Conservation (phyloP, 1,284 basidiomycete genomes). For the Ganoderma resinaceum region DNA sequence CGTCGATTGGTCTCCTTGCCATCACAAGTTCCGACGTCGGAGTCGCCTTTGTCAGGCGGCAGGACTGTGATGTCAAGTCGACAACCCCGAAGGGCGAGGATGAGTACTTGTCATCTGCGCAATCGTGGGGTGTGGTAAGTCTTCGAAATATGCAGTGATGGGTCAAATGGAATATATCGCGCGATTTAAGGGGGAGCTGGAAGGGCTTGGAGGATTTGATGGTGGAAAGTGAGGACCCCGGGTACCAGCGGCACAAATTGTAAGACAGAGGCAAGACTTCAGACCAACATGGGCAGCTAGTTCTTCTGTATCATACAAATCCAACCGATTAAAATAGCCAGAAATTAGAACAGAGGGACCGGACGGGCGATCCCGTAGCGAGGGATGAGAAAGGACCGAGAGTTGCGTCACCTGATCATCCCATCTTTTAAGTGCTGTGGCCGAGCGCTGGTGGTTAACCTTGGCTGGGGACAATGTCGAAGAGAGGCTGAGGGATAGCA, state of each 20-base stretch:
- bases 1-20: neutral
- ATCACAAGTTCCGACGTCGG: neutral
- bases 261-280: neutral
- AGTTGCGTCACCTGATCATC: neutral
- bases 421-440: neutral
- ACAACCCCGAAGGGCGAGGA: neutral
- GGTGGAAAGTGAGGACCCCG: neutral
- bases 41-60: constrained; percentile 11
- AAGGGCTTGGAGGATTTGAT: constrained; percentile 1
- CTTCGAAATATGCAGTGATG: neutral
- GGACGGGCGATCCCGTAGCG: neutral
- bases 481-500: neutral
- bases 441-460: neutral
- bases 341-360: neutral
- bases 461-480: neutral
- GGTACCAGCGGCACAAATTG: neutral
- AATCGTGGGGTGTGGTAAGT: neutral
- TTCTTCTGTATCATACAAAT: too few relatives aligned
- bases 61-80: neutral
- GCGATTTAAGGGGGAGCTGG: neutral
- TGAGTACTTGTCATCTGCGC: neutral
- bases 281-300: neutral
- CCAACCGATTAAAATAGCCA: neutral
- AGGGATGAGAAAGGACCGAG: neutral
- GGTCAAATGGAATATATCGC: neutral